Conservation (phyloP, 2,329 filamentous ascomycete genomes). For the Ascomycota sp. region DNA sequence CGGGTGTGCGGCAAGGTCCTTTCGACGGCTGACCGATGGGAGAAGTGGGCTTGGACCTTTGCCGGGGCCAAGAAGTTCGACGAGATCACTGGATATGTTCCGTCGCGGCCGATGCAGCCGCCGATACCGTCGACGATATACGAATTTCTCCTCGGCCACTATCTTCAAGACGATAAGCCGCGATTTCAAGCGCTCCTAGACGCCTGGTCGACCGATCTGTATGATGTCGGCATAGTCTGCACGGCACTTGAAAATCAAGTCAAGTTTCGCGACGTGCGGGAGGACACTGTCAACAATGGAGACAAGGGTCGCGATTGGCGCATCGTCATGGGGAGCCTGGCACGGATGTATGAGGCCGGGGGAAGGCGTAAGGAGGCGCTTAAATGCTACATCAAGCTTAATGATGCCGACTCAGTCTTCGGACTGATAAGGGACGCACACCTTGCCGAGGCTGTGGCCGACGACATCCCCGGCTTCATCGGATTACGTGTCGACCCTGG, state of each 20-base stretch:
- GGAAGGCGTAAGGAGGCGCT: slow-evolving; percentile 70
- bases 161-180: slow-evolving; percentile 57
- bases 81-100: slow-evolving; percentile 73
- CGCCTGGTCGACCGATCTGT: slow-evolving; percentile 66
- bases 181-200: slow-evolving; percentile 64
- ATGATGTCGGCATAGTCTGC: slow-evolving; percentile 57
- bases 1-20: slow-evolving; percentile 68
- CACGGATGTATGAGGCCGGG: slow-evolving; percentile 64
- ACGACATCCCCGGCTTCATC: slow-evolving; percentile 81
- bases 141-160: slow-evolving; percentile 75
- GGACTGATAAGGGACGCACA: slow-evolving; percentile 69
- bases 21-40: slow-evolving; percentile 63
- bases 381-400: slow-evolving; percentile 71
- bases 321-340: slow-evolving; percentile 71
- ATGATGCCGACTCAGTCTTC: slow-evolving; percentile 83
- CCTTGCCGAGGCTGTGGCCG: slow-evolving; percentile 69
- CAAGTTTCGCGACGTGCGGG: slow-evolving; percentile 49
- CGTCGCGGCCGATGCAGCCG: slow-evolving; percentile 54
- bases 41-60: slow-evolving; percentile 90
- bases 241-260: slow-evolving; percentile 68
- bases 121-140: slow-evolving; percentile 68
- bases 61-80: slow-evolving; percentile 71
- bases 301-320: slow-evolving; percentile 65
- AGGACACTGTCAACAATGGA: slow-evolving; percentile 57
- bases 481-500: slow-evolving; percentile 63